Evolutionary conservation across 345 rosid species (phyloP), one percentile per base, ranked within the genome.

Genomic region (Eucalyptus pauciflora): DNA sequence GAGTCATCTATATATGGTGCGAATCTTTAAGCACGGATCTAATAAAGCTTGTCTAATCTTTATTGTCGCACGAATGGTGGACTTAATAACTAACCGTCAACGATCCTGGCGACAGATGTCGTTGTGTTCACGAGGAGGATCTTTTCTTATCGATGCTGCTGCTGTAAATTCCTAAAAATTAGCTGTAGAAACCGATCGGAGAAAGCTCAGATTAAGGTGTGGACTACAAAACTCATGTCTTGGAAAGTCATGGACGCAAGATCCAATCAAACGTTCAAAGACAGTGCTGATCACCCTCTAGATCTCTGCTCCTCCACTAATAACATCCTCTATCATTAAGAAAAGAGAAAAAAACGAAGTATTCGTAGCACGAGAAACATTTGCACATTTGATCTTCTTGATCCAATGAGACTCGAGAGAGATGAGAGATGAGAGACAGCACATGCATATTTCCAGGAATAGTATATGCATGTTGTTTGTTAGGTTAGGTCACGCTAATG

Each of bases 401-500:
- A 50, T 52, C 27, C 43, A 48, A 50, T 50, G 60, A 52, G 87
- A 13, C 22, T 86, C 6, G 60, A n/a, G 62, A 51, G 45, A 69
- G 80, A 37, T 22, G 46, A 76, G 67, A 86, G 43, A 33, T 11
- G 7, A 7, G 48, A 76, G 29, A 76, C 24, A 41, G 25, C 48
- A 41, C 48, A 37, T 41, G 15, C 48, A 76, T 76, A 20, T 10
- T 71, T 85, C 56, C 56, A 85, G 58, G 58, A 85, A 49, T 33
- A 85, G 8, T 14, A 24, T 52, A 11, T 81, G 50, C 33, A 13
- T n/a, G 43, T 2, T 51, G 27, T 12, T 87, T 33, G n/a, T 90
- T 50, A 90, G 89, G 43, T 90, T 50, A 90, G 89, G 58, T 86
- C 25, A 90, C 97, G 48, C 92, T 92, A 71, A 94, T 94, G 15